Evolutionary conservation across 2,329 filamentous ascomycete species (phyloP).

Genomic region (Cladosporium sp.): DNA sequence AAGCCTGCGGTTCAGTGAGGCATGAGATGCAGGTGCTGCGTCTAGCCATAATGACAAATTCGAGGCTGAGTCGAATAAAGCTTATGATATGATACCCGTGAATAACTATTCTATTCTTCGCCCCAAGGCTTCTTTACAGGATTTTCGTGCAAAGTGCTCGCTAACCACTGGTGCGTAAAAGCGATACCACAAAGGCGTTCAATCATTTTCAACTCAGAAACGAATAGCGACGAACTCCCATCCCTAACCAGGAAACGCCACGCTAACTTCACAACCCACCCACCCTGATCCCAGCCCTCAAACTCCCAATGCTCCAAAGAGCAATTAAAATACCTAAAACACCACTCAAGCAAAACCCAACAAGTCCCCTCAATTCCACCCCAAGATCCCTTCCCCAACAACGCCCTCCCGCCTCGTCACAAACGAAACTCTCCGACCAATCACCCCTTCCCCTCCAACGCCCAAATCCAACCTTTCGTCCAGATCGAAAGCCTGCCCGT

Average conservation of each 20-base stretch:
- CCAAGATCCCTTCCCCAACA: slow-evolving; percentile 25
- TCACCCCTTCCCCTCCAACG: slow-evolving; percentile 24
- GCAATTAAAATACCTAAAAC: no score
- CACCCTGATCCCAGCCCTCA: no score
- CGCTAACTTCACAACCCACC: no score
- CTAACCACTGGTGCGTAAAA: no score
- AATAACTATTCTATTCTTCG: slow-evolving; percentile 55
- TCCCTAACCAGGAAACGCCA: no score
- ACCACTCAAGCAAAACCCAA: no score
- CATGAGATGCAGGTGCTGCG: slow-evolving; percentile 10
- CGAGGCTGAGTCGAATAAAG: background rate
- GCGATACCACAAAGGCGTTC: no score
- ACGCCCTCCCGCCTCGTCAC: slow-evolving; percentile 16
- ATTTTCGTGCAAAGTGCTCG: slow-evolving; percentile 53
- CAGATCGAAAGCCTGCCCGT: slow-evolving; percentile 17
- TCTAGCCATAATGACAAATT: background rate
- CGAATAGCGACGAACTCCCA: no score
- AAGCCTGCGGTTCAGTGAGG: slow-evolving; percentile 31
- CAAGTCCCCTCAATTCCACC: slow-evolving; percentile 26
- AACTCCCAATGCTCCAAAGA: no score
- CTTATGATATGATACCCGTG: background rate
- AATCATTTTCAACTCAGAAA: no score
- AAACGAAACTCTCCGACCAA: slow-evolving; percentile 24
- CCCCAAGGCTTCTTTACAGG: slow-evolving; percentile 86
- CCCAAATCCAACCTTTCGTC: slow-evolving; percentile 23